Percentiles rank a stretch among this genome's conserved stretches.
These are phyloP conservation scores for Mortierella sp. DNA, from an alignment of 371 early-diverging fungal genomes.

Conservation along the genomic window DNA sequence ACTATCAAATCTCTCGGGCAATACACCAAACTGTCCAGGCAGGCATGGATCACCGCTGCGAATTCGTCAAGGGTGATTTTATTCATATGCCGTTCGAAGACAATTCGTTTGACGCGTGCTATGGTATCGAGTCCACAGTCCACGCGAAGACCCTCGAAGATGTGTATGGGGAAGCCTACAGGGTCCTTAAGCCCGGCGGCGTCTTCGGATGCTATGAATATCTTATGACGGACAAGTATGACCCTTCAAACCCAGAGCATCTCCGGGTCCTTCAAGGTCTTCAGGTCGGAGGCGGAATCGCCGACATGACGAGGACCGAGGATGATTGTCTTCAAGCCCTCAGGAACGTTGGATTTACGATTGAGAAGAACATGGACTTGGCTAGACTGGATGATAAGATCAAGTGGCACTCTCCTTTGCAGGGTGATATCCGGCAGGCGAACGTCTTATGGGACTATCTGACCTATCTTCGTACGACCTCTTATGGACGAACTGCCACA, in stretches of 20 bases:
- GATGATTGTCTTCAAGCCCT: conserved; percentile 78
- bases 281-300: conserved; percentile 87
- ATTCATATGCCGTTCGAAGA: conserved; percentile 92
- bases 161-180: conserved; percentile 89
- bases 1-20: conserved; percentile 90
- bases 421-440: conserved; percentile 68
- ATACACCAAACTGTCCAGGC: conserved; percentile 74
- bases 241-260: conserved; percentile 79
- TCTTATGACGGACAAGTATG: conserved; percentile 88
- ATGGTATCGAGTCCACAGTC: conserved; percentile 95
- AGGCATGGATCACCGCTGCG: conserved; percentile 69
- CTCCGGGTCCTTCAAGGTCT: conserved; percentile 81
- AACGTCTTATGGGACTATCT: conserved; percentile 73
- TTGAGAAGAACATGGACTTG: conserved; percentile 71
- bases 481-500: conserved; percentile 40
- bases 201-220: conserved; percentile 92
- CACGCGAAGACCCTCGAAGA: conserved; percentile 78
- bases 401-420: conserved; percentile 88
- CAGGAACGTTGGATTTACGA: conserved; percentile 87
- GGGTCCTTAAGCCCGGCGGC: conserved; percentile 91
- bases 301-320: conserved; percentile 84
- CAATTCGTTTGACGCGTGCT: conserved; percentile 83
- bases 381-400: conserved; percentile 72
- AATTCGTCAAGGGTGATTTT: conserved; percentile 89
- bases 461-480: conserved; percentile 65